A percentile compares a stretch with the other conserved stretches of the same genome.
Conservation (phyloP, 331 rosid species). For the Spiraea crenata region DNA sequence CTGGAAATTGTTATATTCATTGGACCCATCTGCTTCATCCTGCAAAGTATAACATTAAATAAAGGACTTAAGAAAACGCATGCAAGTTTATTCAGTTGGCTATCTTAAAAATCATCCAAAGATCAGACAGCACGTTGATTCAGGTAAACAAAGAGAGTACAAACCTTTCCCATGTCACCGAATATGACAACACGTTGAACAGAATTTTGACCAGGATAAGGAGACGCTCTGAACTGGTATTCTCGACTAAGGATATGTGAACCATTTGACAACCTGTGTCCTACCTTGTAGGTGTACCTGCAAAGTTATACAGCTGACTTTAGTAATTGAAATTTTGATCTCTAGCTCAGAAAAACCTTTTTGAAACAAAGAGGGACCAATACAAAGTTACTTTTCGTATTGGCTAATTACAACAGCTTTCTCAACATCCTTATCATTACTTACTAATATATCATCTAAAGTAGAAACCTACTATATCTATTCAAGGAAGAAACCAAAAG, state of each 20-base stretch:
- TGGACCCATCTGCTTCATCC: constrained; percentile 95
- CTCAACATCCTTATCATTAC: neutral
- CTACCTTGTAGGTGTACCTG: constrained; percentile 79
- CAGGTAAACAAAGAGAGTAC: constrained; percentile 20
- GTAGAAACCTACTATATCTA: neutral
- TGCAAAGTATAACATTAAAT: constrained; percentile 26
- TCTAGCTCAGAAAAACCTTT: no score
- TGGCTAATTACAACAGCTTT: no score
- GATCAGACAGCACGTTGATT: neutral
- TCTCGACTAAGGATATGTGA: constrained; percentile 59
- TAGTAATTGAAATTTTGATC: no score
- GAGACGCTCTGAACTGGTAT: constrained; percentile 73
- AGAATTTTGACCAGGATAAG: constrained; percentile 91
- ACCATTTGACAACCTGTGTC: constrained; percentile 60
- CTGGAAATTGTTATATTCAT: constrained; percentile 83
- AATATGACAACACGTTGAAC: constrained; percentile 80
- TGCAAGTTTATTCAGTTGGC: neutral
- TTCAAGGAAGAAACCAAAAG: neutral
- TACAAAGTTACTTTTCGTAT: no score
- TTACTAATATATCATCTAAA: neutral
- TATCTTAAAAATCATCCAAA: neutral
- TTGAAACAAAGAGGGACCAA: no score
- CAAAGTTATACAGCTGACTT: constrained; percentile 6
- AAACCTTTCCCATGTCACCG: constrained; percentile 98
- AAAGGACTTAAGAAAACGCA: neutral